phyloP scores from a whole-genome alignment of 2,329 filamentous ascomycete species.

The Alternaria postmessia region DNA sequence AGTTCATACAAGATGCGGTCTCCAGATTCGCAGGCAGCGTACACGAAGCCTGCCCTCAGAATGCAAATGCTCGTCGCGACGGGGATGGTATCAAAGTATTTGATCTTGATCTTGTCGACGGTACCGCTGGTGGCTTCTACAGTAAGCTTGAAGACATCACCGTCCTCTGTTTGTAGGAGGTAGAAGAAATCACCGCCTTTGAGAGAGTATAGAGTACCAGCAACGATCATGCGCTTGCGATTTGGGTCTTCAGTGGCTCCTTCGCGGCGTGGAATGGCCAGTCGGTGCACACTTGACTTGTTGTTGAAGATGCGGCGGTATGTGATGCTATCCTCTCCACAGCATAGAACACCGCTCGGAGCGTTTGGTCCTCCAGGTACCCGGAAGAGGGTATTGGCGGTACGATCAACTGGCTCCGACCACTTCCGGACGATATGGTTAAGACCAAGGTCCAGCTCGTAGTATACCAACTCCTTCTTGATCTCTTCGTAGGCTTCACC shows the following conservation, averaged over 20 bases:
- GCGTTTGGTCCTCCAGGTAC: slow-evolving; percentile 94
- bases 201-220: slow-evolving; percentile 97
- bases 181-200: slow-evolving; percentile 94
- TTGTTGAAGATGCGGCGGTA: slow-evolving; percentile 87
- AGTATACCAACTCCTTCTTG: slow-evolving; percentile 94
- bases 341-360: slow-evolving; percentile 93
- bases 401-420: slow-evolving; percentile 91
- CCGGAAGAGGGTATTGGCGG: slow-evolving; percentile 89
- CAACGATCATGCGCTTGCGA: slow-evolving; percentile 84
- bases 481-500: slow-evolving; percentile 81
- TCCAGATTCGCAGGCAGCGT: slow-evolving; percentile 89
- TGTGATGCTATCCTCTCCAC: slow-evolving; percentile 91
- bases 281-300: slow-evolving; percentile 79
- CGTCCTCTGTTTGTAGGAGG: slow-evolving; percentile 92
- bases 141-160: slow-evolving; percentile 96
- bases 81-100: slow-evolving; percentile 97
- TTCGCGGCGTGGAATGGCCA: slow-evolving; percentile 85
- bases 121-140: slow-evolving; percentile 77
- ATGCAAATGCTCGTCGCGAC: slow-evolving; percentile 88
- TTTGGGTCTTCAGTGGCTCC: slow-evolving; percentile 92
- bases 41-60: slow-evolving; percentile 93
- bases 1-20: slow-evolving; percentile 97
- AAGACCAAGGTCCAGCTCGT: slow-evolving; percentile 93
- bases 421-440: slow-evolving; percentile 98
- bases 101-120: slow-evolving; percentile 85